A percentile compares a stretch with the other conserved stretches of the same genome.
Conservation (phyloP, 805 yeast species). For the Barnettozyma siamensis region DNA sequence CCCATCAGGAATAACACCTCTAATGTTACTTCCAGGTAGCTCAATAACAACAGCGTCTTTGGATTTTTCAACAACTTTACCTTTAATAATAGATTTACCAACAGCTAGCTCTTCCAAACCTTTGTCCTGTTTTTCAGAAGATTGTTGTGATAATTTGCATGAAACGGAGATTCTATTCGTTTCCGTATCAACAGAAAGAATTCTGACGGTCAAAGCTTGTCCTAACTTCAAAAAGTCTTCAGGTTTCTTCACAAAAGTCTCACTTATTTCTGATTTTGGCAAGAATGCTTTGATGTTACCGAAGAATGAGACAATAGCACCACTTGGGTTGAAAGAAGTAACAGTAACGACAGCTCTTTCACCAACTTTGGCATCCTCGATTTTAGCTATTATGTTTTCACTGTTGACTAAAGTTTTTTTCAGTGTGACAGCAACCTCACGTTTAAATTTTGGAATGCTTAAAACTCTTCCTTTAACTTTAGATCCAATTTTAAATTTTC, state of each 20-base stretch:
- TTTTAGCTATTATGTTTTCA: constrained; percentile 32
- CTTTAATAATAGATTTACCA: constrained; percentile 61
- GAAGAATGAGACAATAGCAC: constrained; percentile 81
- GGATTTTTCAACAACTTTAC: constrained; percentile 63
- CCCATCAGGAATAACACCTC: constrained; percentile 69
- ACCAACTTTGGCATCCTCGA: constrained; percentile 52
- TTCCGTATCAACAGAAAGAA: constrained; percentile 51
- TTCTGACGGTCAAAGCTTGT: constrained; percentile 72
- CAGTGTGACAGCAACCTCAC: constrained; percentile 58
- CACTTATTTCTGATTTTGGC: constrained; percentile 86
- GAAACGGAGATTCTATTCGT: constrained; percentile 60
- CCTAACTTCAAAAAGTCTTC: constrained; percentile 75
- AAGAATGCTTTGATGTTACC: constrained; percentile 73
- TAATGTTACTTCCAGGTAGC: constrained; percentile 38
- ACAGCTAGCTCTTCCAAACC: constrained; percentile 42
- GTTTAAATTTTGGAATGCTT: constrained; percentile 37
- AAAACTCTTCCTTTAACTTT: constrained; percentile 74
- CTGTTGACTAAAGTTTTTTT: constrained; percentile 75
- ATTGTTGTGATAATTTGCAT: constrained; percentile 58
- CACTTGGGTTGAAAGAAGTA: constrained; percentile 61
- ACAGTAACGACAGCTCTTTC: constrained; percentile 66
- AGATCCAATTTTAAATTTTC: constrained; percentile 81
- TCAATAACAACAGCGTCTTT: constrained; percentile 70
- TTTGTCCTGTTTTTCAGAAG: constrained; percentile 40
- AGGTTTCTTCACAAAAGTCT: constrained; percentile 74